phyloP scores from a whole-genome alignment of 1,139 yeast species.

The Hemisphaericaspora xylanilytica region DNA sequence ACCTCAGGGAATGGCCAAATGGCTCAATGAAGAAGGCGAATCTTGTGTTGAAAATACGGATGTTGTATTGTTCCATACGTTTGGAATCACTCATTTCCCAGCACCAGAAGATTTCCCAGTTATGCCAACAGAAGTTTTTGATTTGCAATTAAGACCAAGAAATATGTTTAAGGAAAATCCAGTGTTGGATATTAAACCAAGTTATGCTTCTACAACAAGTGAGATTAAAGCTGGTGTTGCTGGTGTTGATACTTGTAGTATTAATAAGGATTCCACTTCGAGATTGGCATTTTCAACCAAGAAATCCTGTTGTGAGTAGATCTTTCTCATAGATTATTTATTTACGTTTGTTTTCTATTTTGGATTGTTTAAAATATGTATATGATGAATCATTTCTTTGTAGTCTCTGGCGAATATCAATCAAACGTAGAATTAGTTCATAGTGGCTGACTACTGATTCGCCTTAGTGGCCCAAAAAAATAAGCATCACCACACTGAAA shows the following conservation, averaged over 20 bases:
- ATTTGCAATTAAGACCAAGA: conserved; percentile 72
- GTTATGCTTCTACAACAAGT: conserved; percentile 61
- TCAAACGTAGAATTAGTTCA: too few relatives aligned
- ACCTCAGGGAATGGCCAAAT: conserved; percentile 63
- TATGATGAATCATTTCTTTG: too few relatives aligned
- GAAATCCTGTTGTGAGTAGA: conserved; percentile 20
- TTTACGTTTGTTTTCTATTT: not conserved
- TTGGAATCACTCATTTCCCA: conserved; percentile 83
- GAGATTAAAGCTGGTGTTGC: conserved; percentile 47
- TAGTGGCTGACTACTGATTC: too few relatives aligned
- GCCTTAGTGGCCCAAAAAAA: too few relatives aligned
- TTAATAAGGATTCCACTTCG: conserved; percentile 40
- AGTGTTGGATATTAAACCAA: conserved; percentile 69
- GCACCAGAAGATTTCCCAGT: conserved; percentile 89
- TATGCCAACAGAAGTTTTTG: conserved; percentile 83
- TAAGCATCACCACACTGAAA: not conserved
- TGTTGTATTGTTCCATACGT: conserved; percentile 72
- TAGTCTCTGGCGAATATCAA: too few relatives aligned
- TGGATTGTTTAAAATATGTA: too few relatives aligned
- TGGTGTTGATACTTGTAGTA: conserved; percentile 36
- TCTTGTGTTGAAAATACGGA: conserved; percentile 62
- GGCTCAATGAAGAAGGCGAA: conserved; percentile 69
- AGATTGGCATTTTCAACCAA: conserved; percentile 32
- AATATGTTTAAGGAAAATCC: conserved; percentile 77
- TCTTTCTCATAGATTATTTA: not conserved